phyloP scores from a whole-genome alignment of 768 basidiomycete species.

The Tricholoma terreum region DNA sequence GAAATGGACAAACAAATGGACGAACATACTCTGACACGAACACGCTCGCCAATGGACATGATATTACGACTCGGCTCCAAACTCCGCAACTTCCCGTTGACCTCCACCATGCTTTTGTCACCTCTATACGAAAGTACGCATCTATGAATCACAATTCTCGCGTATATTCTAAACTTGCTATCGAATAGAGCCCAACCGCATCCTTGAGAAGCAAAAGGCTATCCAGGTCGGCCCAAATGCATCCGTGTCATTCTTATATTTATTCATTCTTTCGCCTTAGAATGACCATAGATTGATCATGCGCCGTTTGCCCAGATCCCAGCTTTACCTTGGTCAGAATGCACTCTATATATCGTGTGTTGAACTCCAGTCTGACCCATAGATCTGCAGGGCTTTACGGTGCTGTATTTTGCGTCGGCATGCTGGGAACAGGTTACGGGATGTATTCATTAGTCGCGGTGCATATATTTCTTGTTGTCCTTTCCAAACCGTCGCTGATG shows the following conservation, averaged over 20 bases:
- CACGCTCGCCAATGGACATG: conserved; percentile 64
- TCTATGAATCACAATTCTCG: background rate
- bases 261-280: conserved; percentile 21
- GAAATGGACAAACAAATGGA: conserved; percentile 9
- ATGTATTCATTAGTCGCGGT: conserved; percentile 47
- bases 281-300: conserved; percentile 51
- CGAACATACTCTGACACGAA: conserved; percentile 71
- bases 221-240: conserved; percentile 53
- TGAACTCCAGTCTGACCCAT: background rate
- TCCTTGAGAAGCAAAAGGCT: conserved; percentile 61
- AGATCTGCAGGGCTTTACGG: conserved; percentile 49
- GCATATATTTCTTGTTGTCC: conserved; percentile 10
- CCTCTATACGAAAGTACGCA: conserved; percentile 64
- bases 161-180: background rate
- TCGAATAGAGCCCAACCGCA: conserved; percentile 54
- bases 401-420: conserved; percentile 50
- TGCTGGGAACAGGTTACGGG: conserved; percentile 51
- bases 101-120: conserved; percentile 48
- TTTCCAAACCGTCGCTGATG: background rate
- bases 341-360: background rate
- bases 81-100: conserved; percentile 43
- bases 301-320: conserved; percentile 59
- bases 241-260: conserved; percentile 5
- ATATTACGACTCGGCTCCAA: conserved; percentile 39
- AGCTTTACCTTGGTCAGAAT: conserved; percentile 59